Percentiles rank a stretch among this genome's conserved stretches.
These are phyloP conservation scores for Ustilago bromivora DNA, from an alignment of 1,284 basidiomycete species.

Conservation along the genomic window DNA sequence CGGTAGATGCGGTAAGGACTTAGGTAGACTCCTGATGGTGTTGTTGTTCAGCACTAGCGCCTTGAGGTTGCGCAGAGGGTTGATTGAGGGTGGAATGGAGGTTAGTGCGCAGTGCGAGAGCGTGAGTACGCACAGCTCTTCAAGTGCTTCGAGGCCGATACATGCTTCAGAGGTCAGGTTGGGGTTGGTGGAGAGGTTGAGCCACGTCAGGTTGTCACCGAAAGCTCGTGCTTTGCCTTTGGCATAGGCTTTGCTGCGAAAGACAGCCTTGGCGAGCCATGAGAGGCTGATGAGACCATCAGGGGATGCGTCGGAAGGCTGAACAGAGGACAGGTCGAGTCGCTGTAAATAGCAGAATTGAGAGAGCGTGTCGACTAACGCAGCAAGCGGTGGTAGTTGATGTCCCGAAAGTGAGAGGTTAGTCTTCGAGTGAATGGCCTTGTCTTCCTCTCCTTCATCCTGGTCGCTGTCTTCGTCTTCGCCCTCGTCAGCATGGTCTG, in stretches of 20 bases:
- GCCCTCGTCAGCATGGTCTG: background rate
- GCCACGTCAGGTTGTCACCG: conserved; percentile 46
- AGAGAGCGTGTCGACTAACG: conserved; percentile 55
- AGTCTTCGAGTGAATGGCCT: conserved; percentile 38
- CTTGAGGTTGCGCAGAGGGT: conserved; percentile 47
- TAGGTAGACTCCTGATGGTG: conserved; percentile 31
- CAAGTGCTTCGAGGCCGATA: conserved; percentile 43
- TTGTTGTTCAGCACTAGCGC: conserved; percentile 66
- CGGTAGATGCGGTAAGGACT: conserved; percentile 57
- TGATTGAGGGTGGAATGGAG: conserved; percentile 40
- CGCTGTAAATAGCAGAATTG: conserved; percentile 57
- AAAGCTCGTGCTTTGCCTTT: conserved; percentile 37
- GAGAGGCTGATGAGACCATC: conserved; percentile 46
- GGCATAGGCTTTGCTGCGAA: conserved; percentile 33
- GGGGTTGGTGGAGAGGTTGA: conserved; percentile 35
- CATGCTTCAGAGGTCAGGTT: conserved; percentile 34
- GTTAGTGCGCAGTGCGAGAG: conserved; percentile 54
- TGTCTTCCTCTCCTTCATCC: conserved; percentile 17
- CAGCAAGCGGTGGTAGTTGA: conserved; percentile 50
- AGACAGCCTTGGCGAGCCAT: conserved; percentile 58
- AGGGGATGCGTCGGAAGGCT: conserved; percentile 46
- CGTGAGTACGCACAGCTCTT: conserved; percentile 53
- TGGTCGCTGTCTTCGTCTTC: background rate
- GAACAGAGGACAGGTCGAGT: conserved; percentile 60
- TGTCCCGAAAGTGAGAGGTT: conserved; percentile 54